Base-by-base conservation (phyloP, 768 basidiomycete genomes). In the Russula earlei region DNA sequence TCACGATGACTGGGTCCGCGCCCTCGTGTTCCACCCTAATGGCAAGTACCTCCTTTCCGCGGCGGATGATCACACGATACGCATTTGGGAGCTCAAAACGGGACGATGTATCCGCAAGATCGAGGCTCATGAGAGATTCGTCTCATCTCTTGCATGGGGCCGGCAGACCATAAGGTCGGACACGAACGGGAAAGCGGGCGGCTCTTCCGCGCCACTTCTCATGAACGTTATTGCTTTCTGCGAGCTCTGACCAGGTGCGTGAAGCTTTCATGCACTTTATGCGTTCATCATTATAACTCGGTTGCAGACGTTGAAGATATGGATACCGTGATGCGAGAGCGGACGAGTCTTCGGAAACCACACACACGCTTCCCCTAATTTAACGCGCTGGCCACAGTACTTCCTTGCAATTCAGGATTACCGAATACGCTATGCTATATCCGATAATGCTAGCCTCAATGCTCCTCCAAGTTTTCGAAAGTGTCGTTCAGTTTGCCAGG, bases 1-100 rank as follows among this genome's bases (percentile, higher is more conserved):
- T 2, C 72, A 82, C 62, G 78, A 81, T 64, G 78, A 80, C 61
- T 82, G 81, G 81, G 72, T 82, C 25, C 73, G 77, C 45, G 74
- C 76, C 9, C 69, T 82, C 31, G 74, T 77, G 34, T 82, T 82
- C 67, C 81, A 81, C 61, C 81, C 81, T 0, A 70, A 70, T 11
- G 81, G 81, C 31, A 80, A 80, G 60, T 76, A 72, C 64, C 72
- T 82, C 19, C 70, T 82, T 5, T 80, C 79, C 6, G 78, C 77
- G 0, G 76, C 77, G 6, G 81, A 82, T 67, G 81, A 82, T 68
- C 75, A 79, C 64, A 78, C 80, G 14, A 71, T 81, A 34, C 75
- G 77, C 15, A 71, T 81, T 0, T 82, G 81, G 81, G 81, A 82
- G 62, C 68, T 82, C 22, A 65, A 69, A 29, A 75, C 75, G 5